These are phyloP conservation scores for Fraxinus latifolia DNA, from an alignment of 305 asterid species.

Conservation along the genomic window DNA sequence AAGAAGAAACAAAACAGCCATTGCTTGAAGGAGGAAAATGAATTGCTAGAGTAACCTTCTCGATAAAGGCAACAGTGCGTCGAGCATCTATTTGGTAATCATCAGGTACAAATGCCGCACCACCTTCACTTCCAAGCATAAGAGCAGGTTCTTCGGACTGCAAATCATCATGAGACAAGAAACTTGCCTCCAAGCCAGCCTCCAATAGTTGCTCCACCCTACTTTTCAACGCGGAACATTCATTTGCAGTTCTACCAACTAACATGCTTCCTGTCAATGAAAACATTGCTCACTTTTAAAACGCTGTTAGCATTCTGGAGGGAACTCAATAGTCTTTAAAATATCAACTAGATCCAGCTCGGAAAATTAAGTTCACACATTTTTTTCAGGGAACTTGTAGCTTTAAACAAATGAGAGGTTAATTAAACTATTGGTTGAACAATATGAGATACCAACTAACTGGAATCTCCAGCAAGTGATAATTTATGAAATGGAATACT, in stretches of 20 bases:
- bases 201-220: slow-evolving; percentile 55
- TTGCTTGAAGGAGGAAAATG: slow-evolving; percentile 13
- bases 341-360: slow-evolving; percentile 12
- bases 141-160: slow-evolving; percentile 71
- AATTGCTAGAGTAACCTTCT: slow-evolving; percentile 48
- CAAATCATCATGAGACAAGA: slow-evolving; percentile 55
- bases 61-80: slow-evolving; percentile 62
- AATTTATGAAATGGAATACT: slow-evolving; percentile 1
- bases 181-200: slow-evolving; percentile 63
- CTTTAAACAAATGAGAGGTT: not conserved
- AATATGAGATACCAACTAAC: not conserved
- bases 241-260: slow-evolving; percentile 72
- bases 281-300: slow-evolving; percentile 8
- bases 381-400: not conserved
- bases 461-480: not conserved
- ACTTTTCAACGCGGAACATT: slow-evolving; percentile 41
- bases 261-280: slow-evolving; percentile 66
- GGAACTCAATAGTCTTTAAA: not conserved
- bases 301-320: not conserved
- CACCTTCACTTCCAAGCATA: slow-evolving; percentile 56
- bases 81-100: slow-evolving; percentile 81
- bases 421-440: not conserved
- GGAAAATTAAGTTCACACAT: slow-evolving; percentile 14
- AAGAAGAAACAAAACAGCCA: not conserved
- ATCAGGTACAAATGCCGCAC: slow-evolving; percentile 77